A percentile compares a stretch with the other conserved stretches of the same genome.
These are phyloP conservation scores for Ceratocystis destructans DNA, from an alignment of 2,329 filamentous ascomycete genomes.

Conservation along the genomic window DNA sequence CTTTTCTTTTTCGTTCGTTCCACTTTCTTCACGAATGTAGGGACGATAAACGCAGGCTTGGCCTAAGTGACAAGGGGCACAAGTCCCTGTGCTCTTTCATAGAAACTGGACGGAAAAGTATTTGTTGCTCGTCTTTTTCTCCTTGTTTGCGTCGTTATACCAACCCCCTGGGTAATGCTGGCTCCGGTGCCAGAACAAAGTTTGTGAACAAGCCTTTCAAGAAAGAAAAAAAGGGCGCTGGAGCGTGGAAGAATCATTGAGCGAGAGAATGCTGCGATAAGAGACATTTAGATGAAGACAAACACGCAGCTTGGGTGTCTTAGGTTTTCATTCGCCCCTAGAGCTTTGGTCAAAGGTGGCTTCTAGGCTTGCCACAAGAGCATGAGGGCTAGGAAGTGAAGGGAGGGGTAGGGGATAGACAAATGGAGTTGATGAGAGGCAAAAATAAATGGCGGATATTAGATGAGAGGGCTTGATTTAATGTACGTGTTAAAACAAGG, in stretches of 20 bases:
- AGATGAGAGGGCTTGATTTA: constrained; percentile 1
- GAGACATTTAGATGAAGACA: not conserved
- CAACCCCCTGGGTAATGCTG: no score
- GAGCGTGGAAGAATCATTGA: not conserved
- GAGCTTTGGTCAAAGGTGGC: not conserved
- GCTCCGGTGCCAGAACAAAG: not conserved
- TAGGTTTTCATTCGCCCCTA: not conserved
- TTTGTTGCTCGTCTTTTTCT: no score
- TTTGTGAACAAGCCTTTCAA: not conserved
- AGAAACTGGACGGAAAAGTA: no score
- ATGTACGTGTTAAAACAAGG: not conserved
- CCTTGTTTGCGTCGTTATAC: no score
- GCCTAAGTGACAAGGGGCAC: no score
- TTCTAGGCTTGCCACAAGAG: not conserved
- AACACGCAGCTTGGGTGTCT: not conserved
- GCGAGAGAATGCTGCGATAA: not conserved
- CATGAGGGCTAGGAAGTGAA: not conserved
- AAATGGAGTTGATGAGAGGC: not conserved
- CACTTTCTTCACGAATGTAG: not conserved
- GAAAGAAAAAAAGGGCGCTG: not conserved
- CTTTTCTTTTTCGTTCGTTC: not conserved
- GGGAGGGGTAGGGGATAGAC: no score
- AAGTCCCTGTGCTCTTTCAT: no score
- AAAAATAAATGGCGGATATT: constrained; percentile 4
- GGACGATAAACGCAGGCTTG: not conserved